Percentiles rank a stretch among this genome's conserved stretches.
Conservation (phyloP, 192 early-diverging fungal species). For the Obelidium mucronatum region DNA sequence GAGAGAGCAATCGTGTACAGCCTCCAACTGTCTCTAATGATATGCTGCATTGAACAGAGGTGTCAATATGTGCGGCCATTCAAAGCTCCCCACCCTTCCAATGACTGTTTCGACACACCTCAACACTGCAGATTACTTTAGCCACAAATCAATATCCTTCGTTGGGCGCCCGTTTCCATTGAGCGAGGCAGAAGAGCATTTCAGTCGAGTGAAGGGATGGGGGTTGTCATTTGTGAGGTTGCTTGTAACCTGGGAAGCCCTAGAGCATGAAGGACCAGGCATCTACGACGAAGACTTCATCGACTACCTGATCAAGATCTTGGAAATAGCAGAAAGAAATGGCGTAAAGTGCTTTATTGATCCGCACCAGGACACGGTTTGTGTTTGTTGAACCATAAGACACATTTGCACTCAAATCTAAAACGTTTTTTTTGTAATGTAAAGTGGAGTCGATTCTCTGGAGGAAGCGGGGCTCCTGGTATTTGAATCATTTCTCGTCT, state of each 20-base stretch:
- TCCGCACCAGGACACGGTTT: conserved; percentile 81
- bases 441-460: conserved; percentile 68
- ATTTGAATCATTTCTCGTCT: not conserved
- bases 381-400: conserved; percentile 2
- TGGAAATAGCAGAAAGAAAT: conserved; percentile 72
- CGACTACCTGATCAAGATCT: conserved; percentile 71
- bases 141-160: conserved; percentile 79
- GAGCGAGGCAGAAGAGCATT: conserved; percentile 78
- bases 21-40: not conserved
- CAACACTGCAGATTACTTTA: conserved; percentile 62
- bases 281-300: conserved; percentile 84
- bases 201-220: conserved; percentile 74
- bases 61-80: conserved; percentile 80
- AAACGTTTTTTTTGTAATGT: not conserved
- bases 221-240: conserved; percentile 85
- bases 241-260: conserved; percentile 81
- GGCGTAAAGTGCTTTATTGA: conserved; percentile 86
- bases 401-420: not conserved
- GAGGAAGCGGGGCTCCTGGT: conserved; percentile 84
- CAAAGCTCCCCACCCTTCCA: conserved; percentile 75
- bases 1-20: not conserved
- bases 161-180: conserved; percentile 78
- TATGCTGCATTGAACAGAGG: conserved; percentile 49
- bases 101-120: conserved; percentile 65
- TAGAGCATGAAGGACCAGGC: conserved; percentile 82